Percentiles rank a stretch among this genome's conserved stretches.
Evolutionary conservation across 331 rosid species (phyloP).

Genomic region (Dryas integrifolia): DNA sequence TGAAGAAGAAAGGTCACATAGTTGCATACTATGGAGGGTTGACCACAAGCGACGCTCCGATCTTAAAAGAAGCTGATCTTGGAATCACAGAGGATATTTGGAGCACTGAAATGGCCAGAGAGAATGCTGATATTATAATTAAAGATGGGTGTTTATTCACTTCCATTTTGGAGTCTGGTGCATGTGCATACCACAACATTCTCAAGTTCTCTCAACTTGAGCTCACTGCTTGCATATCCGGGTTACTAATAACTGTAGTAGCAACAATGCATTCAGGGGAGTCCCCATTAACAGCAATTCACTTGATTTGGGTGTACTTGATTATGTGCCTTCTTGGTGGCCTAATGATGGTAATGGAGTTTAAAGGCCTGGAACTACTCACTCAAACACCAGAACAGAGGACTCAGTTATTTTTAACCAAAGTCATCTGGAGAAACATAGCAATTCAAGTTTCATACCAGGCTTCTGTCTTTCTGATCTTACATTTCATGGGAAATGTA

Average conservation of each 20-base stretch:
- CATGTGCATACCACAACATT: slow-evolving; percentile 44
- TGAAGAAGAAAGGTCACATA: slow-evolving; percentile 37
- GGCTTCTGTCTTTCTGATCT: slow-evolving; percentile 36
- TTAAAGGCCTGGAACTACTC: slow-evolving; percentile 24
- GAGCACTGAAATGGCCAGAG: slow-evolving; percentile 25
- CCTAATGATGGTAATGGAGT: slow-evolving; percentile 54
- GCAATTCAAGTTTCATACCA: slow-evolving; percentile 49
- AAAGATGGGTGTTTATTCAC: slow-evolving; percentile 25
- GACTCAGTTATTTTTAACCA: slow-evolving; percentile 35
- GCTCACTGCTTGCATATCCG: slow-evolving; percentile 49
- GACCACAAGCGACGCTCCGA: slow-evolving; percentile 27
- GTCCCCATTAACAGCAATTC: slow-evolving; percentile 52
- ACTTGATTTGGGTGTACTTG: slow-evolving; percentile 58
- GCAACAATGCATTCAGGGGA: slow-evolving; percentile 47
- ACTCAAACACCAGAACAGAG: slow-evolving; percentile 13
- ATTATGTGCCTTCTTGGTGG: slow-evolving; percentile 46
- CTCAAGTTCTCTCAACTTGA: slow-evolving; percentile 60
- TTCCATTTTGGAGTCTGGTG: slow-evolving; percentile 32
- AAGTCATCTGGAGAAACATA: slow-evolving; percentile 33
- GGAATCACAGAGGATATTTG: slow-evolving; percentile 30
- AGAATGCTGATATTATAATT: slow-evolving; percentile 27
- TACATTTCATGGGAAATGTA: slow-evolving; percentile 38
- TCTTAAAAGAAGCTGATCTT: slow-evolving; percentile 49
- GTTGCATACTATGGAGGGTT: slow-evolving; percentile 57
- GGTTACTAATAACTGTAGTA: slow-evolving; percentile 37